Evolutionary conservation across 495 filamentous ascomycete species (phyloP).

Genomic region (Cercophora scortea): DNA sequence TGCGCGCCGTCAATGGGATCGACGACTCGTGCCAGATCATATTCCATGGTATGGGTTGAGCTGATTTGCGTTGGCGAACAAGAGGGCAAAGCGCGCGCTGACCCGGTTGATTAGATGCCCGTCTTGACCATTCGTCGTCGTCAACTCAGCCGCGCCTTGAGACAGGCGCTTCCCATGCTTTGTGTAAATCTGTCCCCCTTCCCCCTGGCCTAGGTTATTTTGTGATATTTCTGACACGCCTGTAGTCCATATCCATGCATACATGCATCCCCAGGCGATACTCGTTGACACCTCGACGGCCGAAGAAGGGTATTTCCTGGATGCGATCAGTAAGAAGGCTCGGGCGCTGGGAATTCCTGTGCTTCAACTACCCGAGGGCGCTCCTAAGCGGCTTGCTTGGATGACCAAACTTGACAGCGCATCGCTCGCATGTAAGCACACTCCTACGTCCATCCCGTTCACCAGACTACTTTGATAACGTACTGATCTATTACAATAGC

Average conservation of each 20-base stretch:
- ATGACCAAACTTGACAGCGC: conserved; percentile 64
- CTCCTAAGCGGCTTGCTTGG: conserved; percentile 60
- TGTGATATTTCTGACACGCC: conserved; percentile 1
- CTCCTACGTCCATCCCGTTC: not conserved
- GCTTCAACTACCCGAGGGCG: conserved; percentile 58
- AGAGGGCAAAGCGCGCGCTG: not conserved
- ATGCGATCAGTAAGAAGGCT: conserved; percentile 40
- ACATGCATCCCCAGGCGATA: conserved; percentile 51
- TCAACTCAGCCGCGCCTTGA: conserved; percentile 46
- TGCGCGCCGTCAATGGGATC: conserved; percentile 50
- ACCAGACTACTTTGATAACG: not conserved
- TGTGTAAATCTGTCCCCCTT: conserved; percentile 29
- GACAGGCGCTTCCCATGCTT: conserved; percentile 28
- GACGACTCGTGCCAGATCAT: conserved; percentile 44
- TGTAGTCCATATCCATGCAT: conserved; percentile 41
- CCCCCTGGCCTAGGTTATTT: not conserved
- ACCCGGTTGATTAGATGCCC: conserved; percentile 41
- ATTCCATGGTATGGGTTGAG: conserved; percentile 40
- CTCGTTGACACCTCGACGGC: conserved; percentile 41
- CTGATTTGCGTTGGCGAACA: not conserved
- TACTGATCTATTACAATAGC: conserved; percentile 34
- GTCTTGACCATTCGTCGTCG: conserved; percentile 40
- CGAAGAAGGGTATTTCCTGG: conserved; percentile 49
- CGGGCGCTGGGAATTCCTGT: conserved; percentile 38
- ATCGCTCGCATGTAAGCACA: conserved; percentile 53